Base-by-base conservation (phyloP, 805 yeast genomes). In the Kluyveromyces siamensis region DNA sequence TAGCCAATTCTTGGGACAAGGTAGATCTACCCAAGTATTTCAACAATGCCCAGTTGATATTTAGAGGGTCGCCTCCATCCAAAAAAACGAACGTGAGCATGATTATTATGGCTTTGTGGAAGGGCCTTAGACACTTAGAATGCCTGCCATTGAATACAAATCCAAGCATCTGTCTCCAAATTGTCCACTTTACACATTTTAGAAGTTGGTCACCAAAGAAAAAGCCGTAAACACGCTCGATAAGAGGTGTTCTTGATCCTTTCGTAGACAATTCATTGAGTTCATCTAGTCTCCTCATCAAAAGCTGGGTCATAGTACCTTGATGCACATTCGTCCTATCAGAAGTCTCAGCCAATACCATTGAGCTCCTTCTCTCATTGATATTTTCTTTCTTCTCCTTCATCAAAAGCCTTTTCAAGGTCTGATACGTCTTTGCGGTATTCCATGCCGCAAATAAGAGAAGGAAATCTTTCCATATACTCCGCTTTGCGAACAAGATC, bases 161-260 rank as follows among this genome's bases (percentile, higher is more conserved):
- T 50, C 45, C 45, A 1, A 56, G 45, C 7, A 57, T 41, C 41
- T 57, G 61, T 40, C 63, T 54, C 65, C 65, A 60, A 2, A 58
- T 37, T 4, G 63, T 48, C 66, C 66, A 61, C 52, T 57, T 56
- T 6, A 61, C 18, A 37, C 60, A 49, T 10, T 60, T 60, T 5
- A 52, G 27, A 3, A 60, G 50, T 42, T 59, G 59, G 11, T 49
- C 47, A 9, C 58, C 50, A 11, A 60, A n/a, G 27, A 52, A 50
- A 7, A 62, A 60, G 37, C 57, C 54, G 45, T 59, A 47, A 7
- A 58, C 10, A 18, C 50, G 54, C 25, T 62, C 65, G 27, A 54
- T 42, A 5, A 54, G 19, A 1, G 61, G 44, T 27, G 47, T 47
- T 10, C 51, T 50, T 21, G 52, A 43, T 14, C 46, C 45, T 8